Conservation (phyloP, 2,329 filamentous ascomycete genomes). For the Rachicladosporium sp. region DNA sequence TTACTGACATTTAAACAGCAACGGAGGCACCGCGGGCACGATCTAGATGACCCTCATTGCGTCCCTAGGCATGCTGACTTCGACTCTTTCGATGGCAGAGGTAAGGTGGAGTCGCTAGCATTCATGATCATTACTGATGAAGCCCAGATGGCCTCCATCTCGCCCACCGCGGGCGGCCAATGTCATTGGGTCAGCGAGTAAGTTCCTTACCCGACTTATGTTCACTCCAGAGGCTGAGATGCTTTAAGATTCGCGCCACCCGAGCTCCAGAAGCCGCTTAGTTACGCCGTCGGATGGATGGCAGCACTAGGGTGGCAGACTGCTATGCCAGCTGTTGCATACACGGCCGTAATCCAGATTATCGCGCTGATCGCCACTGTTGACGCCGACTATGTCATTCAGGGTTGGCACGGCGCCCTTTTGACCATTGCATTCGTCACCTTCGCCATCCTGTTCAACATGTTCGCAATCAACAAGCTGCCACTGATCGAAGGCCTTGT, state of each 20-base stretch:
- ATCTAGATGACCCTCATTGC: constrained; percentile 32
- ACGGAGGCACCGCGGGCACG: constrained; percentile 42
- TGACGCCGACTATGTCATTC: constrained; percentile 15
- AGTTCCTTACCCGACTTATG: too few relatives aligned
- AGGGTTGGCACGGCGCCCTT: constrained; percentile 7
- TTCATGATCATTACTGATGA: too few relatives aligned
- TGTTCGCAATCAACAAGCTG: constrained; percentile 17
- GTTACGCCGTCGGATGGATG: constrained; percentile 34
- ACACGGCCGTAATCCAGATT: constrained; percentile 16
- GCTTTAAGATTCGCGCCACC: constrained; percentile 28
- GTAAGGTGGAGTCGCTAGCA: constrained; percentile 1
- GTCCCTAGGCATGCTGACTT: constrained; percentile 3
- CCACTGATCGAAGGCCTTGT: constrained; percentile 18
- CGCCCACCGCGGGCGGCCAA: constrained; percentile 45
- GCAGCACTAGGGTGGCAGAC: constrained; percentile 20
- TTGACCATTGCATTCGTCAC: constrained; percentile 15
- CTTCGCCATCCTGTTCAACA: constrained; percentile 19
- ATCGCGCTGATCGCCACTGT: constrained; percentile 29
- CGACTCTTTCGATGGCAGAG: constrained; percentile 32
- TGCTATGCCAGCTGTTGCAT: constrained; percentile 16
- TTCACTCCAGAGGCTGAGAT: too few relatives aligned
- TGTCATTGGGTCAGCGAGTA: constrained; percentile 31
- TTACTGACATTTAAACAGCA: constrained; percentile 11
- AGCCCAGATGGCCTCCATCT: constrained; percentile 36
- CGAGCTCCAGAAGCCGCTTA: constrained; percentile 30